These are phyloP conservation scores for Thielaviopsis ethacetica DNA, from an alignment of 2,329 filamentous ascomycete genomes.

Conservation along the genomic window DNA sequence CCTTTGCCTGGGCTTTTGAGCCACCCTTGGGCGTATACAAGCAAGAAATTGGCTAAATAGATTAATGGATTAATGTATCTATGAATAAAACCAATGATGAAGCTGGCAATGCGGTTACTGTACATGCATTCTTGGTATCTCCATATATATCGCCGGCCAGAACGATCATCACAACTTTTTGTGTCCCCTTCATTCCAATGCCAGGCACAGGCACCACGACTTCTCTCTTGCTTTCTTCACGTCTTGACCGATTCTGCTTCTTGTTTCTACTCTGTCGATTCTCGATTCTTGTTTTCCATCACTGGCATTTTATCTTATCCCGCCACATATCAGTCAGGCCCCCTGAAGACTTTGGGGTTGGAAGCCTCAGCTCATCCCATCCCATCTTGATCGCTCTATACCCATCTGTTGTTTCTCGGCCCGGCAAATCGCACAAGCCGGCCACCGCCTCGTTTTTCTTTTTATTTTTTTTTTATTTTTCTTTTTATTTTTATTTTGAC, in stretches of 20 bases:
- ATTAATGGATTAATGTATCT: not conserved
- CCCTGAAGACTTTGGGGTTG: not conserved
- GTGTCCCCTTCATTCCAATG: conserved; percentile 12
- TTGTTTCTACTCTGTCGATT: not conserved
- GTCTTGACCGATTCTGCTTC: not conserved
- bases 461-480: too few species aligned
- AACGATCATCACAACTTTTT: not conserved
- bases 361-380: not conserved
- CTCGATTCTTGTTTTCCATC: not conserved
- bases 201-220: not conserved
- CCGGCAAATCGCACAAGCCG: not conserved
- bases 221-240: not conserved
- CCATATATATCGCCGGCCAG: conserved; percentile 11
- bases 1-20: too few species aligned
- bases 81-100: not conserved
- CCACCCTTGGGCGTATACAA: too few species aligned
- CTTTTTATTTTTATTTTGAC: not conserved
- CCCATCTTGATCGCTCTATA: not conserved
- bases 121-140: not conserved
- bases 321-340: not conserved
- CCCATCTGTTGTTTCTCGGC: not conserved
- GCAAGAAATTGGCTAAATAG: too few species aligned
- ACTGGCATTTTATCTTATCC: not conserved
- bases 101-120: not conserved
- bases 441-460: not conserved